Conservation (phyloP, 2,329 filamentous ascomycete species). For the Zymoseptoria passerinii region DNA sequence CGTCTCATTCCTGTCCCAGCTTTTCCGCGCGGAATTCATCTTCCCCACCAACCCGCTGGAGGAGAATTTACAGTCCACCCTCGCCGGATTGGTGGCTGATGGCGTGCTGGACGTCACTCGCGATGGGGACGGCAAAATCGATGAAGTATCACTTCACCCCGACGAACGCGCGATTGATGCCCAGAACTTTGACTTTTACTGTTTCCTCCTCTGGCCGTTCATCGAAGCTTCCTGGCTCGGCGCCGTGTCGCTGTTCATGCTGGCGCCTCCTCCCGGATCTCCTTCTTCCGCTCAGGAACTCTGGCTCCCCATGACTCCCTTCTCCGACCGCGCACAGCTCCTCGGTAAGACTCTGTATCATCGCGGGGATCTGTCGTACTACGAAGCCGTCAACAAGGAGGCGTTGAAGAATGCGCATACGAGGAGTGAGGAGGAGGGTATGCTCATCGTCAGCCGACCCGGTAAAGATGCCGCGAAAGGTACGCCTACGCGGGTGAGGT, state of each 20-base stretch:
- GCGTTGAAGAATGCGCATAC: constrained; percentile 88
- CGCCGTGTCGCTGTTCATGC: constrained; percentile 75
- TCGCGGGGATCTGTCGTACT: constrained; percentile 93
- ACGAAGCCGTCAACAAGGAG: constrained; percentile 97
- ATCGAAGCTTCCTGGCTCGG: constrained; percentile 92
- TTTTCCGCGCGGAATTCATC: constrained; percentile 96
- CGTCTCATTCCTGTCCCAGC: constrained; percentile 79
- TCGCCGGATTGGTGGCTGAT: constrained; percentile 69
- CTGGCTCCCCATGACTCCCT: constrained; percentile 53
- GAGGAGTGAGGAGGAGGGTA: constrained; percentile 83
- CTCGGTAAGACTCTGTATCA: constrained; percentile 96
- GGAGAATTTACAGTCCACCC: constrained; percentile 70
- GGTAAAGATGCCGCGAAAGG: constrained; percentile 43
- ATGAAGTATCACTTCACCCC: constrained; percentile 64
- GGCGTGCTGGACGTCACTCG: constrained; percentile 63
- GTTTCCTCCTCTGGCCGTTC: constrained; percentile 97
- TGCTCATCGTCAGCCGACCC: constrained; percentile 63
- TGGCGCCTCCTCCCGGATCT: constrained; percentile 56
- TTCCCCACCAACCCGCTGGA: constrained; percentile 80
- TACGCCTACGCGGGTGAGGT: constrained; percentile 53
- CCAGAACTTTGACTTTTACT: constrained; percentile 98
- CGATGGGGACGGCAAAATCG: constrained; percentile 45
- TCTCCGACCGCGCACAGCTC: constrained; percentile 63
- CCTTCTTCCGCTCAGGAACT: constrained; percentile 38
- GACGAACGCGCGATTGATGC: constrained; percentile 68